Evolutionary conservation across 441 rosid species (phyloP).

Genomic region (Hura crepitans): DNA sequence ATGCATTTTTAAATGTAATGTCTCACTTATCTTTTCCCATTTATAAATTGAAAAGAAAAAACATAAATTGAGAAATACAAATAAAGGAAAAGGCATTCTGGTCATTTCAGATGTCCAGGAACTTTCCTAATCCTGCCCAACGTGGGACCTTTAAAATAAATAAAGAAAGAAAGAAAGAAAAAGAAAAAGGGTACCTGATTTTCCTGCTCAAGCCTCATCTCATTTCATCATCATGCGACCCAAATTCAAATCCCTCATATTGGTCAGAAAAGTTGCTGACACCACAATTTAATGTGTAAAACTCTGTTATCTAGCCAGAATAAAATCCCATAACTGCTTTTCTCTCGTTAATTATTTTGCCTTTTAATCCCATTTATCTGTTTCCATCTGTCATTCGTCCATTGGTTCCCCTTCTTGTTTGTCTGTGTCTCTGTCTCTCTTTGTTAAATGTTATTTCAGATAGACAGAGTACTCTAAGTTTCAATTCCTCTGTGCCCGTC

Average conservation of each 20-base stretch:
- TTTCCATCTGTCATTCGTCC: neutral
- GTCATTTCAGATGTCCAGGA: neutral
- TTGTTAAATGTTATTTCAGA: neutral
- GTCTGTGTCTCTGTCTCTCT: constrained; percentile 1
- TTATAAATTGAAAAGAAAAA: no score
- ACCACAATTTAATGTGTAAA: constrained; percentile 1
- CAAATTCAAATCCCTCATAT: neutral
- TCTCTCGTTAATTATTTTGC: neutral
- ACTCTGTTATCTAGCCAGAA: neutral
- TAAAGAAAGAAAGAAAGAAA: neutral
- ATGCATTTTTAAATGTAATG: no score
- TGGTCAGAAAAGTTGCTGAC: constrained; percentile 18
- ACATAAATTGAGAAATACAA: neutral
- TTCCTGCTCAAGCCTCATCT: neutral
- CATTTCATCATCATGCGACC: neutral
- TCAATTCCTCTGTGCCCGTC: neutral
- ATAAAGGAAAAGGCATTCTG: neutral
- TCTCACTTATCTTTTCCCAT: no score
- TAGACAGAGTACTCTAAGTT: neutral
- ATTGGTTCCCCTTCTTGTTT: neutral
- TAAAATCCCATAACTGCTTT: neutral
- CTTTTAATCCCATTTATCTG: neutral
- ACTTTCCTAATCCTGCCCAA: no score
- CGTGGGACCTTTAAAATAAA: no score
- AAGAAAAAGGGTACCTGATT: neutral